Percentiles rank a stretch among this genome's conserved stretches.
Conservation (phyloP, 768 basidiomycete species). For the Tricholoma terreum region DNA sequence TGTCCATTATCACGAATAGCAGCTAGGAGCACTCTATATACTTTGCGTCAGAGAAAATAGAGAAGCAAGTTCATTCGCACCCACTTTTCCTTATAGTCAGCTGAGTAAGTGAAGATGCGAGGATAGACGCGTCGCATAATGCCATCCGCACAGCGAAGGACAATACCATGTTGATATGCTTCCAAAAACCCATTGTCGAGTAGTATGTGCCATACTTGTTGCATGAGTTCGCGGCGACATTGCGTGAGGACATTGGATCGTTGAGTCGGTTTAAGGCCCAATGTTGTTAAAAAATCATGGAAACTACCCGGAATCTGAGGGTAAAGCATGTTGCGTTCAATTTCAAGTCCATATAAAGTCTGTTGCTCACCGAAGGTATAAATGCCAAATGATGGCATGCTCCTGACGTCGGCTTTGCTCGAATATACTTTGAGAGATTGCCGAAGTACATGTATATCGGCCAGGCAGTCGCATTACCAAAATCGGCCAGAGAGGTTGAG, state of each 20-base stretch:
- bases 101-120: slow-evolving; percentile 32
- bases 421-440: slow-evolving; percentile 39
- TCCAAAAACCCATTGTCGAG: slow-evolving; percentile 28
- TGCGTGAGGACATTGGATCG: slow-evolving; percentile 13
- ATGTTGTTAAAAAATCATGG: slow-evolving; percentile 17
- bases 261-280: slow-evolving; percentile 11
- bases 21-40: slow-evolving; percentile 31
- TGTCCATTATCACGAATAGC: slow-evolving; percentile 35
- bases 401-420: slow-evolving; percentile 23
- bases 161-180: too few relatives aligned
- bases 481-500: slow-evolving; percentile 24
- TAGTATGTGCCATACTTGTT: too few relatives aligned
- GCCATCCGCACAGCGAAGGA: slow-evolving; percentile 29
- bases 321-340: background rate
- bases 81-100: too few relatives aligned
- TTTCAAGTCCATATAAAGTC: slow-evolving; percentile 24
- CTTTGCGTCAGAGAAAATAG: too few relatives aligned
- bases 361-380: too few relatives aligned
- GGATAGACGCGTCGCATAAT: slow-evolving; percentile 29
- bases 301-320: slow-evolving; percentile 27
- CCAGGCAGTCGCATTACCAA: slow-evolving; percentile 34
- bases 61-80: too few relatives aligned
- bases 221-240: too few relatives aligned
- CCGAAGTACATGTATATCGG: slow-evolving; percentile 39
- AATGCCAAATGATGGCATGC: slow-evolving; percentile 41